Base-by-base conservation (phyloP, 495 filamentous ascomycete genomes). In the Neurospora intermedia region DNA sequence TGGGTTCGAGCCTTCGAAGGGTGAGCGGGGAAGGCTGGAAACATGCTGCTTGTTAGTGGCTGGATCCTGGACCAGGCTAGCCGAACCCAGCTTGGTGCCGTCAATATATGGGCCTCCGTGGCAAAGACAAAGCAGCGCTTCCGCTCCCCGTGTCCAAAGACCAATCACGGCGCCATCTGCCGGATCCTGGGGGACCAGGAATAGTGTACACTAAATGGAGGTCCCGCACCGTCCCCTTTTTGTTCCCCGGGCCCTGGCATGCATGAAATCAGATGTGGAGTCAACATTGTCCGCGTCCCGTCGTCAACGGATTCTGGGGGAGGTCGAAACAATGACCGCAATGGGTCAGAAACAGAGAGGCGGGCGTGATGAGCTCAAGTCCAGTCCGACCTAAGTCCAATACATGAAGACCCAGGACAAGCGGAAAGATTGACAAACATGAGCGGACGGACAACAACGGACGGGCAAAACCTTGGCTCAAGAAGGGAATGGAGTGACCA, bases 31-130 rank as follows among this genome's bases (percentile, higher is more conserved):
- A 75, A 79, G 72, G 74, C 71, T 69, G 76, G 72, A 72, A 71
- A 73, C 71, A 73, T 54, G 74, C 75, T 74, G 72, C 72, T 76
- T 48, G 69, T 73, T 74, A 78, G 73, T 76, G 78, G 77, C 76
- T 75, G 54, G 74, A 76, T 75, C 70, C 74, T 73, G 42, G 72
- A 43, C 69, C 38, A 76, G 70, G 72, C 75, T 73, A 75, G 69
- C 75, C 78, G 71, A 75, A 76, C 73, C 54, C 78, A 75, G 71
- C 69, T 40, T 74, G 72, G n/a, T 66, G 69, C 70, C 35, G 72
- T 74, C 66, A 62, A 71, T 73, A 75, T 74, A 70, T 75, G 69
- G 76, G 74, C 74, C 54, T 66, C 78, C 77, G 77, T 80, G 77
- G 79, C 79, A 74, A 78, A 76, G 69, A 10, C 72, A 66, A 74